Percentiles rank a stretch among this genome's conserved stretches.
These are phyloP conservation scores for Plasmodium chabaudi DNA, from an alignment of 169 alveolate species.

Conservation along the genomic window DNA sequence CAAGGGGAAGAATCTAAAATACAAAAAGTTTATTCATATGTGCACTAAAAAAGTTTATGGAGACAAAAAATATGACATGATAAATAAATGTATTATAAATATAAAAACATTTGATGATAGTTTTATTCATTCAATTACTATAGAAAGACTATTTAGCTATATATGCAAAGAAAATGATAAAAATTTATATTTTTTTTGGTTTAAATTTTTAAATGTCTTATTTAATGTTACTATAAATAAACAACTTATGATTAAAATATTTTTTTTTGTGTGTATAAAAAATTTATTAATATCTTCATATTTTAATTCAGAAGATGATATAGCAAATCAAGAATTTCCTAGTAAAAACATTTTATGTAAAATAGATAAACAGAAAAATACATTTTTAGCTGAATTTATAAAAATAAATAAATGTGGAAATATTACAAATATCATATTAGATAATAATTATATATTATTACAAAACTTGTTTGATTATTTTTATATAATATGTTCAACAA, in stretches of 20 bases:
- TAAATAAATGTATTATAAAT: constrained; percentile 70
- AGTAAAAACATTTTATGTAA: constrained; percentile 11
- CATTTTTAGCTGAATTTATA: constrained; percentile 16
- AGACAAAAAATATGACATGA: constrained; percentile 11
- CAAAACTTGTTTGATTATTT: constrained; percentile 72
- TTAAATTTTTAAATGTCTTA: constrained; percentile 67
- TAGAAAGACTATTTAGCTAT: constrained; percentile 64
- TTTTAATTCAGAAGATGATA: constrained; percentile 38
- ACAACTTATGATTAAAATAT: constrained; percentile 52
- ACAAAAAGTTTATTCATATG: constrained; percentile 18
- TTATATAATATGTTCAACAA: constrained; percentile 33
- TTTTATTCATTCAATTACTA: constrained; percentile 57
- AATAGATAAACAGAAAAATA: constrained; percentile 22
- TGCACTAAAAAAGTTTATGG: constrained; percentile 53
- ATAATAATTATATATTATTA: constrained; percentile 32
- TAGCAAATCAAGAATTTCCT: constrained; percentile 33
- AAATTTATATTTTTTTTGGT: constrained; percentile 62
- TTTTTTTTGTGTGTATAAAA: constrained; percentile 54
- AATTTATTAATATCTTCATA: constrained; percentile 40
- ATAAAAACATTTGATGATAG: constrained; percentile 69
- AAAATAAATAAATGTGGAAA: constrained; percentile 20
- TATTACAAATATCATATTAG: constrained; percentile 19
- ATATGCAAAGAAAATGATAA: constrained; percentile 13
- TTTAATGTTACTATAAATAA: constrained; percentile 71
- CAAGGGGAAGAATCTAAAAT: constrained; percentile 5